These are phyloP conservation scores for Trametes cingulata DNA, from an alignment of 768 basidiomycete genomes.

Conservation along the genomic window DNA sequence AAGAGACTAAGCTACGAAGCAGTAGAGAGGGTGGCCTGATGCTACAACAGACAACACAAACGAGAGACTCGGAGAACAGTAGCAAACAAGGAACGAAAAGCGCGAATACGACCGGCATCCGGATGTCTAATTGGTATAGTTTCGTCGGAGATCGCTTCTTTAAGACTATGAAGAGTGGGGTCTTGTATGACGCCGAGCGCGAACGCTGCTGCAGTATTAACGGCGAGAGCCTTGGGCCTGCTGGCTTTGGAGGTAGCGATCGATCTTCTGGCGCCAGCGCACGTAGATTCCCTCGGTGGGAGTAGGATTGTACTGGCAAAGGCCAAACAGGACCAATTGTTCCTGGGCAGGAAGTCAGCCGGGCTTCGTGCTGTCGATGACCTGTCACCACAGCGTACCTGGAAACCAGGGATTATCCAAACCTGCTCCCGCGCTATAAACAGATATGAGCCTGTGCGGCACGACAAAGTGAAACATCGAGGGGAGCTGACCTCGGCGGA, in stretches of 20 bases:
- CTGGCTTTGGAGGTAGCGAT: slow-evolving; percentile 41
- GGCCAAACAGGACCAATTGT: slow-evolving; percentile 73
- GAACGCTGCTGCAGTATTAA: not conserved
- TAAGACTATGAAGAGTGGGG: not conserved
- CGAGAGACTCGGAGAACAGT: not conserved
- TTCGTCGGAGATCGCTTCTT: not conserved
- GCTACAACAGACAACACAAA: slow-evolving; percentile 21
- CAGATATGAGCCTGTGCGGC: not conserved
- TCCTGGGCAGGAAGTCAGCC: slow-evolving; percentile 35
- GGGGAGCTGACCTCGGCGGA: slow-evolving; percentile 54
- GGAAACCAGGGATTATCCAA: slow-evolving; percentile 78
- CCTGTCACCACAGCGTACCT: slow-evolving; percentile 28
- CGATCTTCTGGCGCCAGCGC: slow-evolving; percentile 62
- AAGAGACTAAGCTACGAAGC: not conserved
- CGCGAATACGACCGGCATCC: not conserved
- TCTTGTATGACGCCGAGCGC: not conserved
- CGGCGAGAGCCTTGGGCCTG: slow-evolving; percentile 14
- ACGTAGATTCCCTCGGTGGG: slow-evolving; percentile 63
- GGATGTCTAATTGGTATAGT: slow-evolving; percentile 6
- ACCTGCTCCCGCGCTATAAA: slow-evolving; percentile 68
- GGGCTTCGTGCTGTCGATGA: no score
- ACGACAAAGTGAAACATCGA: not conserved
- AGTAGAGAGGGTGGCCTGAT: slow-evolving; percentile 3
- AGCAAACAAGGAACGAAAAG: slow-evolving; percentile 5
- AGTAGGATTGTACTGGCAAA: slow-evolving; percentile 67